Percentiles rank a stretch among this genome's conserved stretches.
Conservation (phyloP, 1,139 yeast species). For the Kodamaea plutei region DNA sequence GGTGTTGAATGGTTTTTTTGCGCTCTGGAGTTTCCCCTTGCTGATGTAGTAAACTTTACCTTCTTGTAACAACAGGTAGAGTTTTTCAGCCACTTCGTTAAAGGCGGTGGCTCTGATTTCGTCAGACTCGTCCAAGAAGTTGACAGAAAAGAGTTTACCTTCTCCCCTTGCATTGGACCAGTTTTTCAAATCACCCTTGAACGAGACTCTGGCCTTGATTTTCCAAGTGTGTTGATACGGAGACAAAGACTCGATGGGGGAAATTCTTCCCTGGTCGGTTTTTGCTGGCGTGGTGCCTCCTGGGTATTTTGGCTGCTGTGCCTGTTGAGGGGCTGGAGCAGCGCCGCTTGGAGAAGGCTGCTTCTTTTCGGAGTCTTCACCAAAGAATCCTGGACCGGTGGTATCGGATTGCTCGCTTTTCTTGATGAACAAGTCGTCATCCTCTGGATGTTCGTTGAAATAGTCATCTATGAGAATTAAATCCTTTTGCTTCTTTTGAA, state of each 20-base stretch:
- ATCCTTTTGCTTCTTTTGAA: constrained; percentile 32
- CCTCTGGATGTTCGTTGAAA: constrained; percentile 52
- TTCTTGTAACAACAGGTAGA: constrained; percentile 71
- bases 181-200: constrained; percentile 81
- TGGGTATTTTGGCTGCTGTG: constrained; percentile 12
- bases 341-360: constrained; percentile 8
- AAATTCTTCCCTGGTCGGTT: constrained; percentile 29
- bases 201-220: constrained; percentile 85
- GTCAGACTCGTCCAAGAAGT: constrained; percentile 89
- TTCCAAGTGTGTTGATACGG: constrained; percentile 93
- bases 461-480: constrained; percentile 49
- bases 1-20: constrained; percentile 83
- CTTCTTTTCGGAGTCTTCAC: constrained; percentile 5
- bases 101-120: constrained; percentile 96
- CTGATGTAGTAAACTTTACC: constrained; percentile 86
- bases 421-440: constrained; percentile 32
- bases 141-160: constrained; percentile 85
- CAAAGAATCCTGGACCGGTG: constrained; percentile 8
- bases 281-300: constrained; percentile 12
- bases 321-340: constrained; percentile 9
- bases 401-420: constrained; percentile 11
- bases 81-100: constrained; percentile 79
- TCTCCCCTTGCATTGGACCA: constrained; percentile 87
- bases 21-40: constrained; percentile 74
- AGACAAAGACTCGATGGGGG: constrained; percentile 82